phyloP scores from a whole-genome alignment of 2,329 filamentous ascomycete genomes.

The Myriangium duriaei region DNA sequence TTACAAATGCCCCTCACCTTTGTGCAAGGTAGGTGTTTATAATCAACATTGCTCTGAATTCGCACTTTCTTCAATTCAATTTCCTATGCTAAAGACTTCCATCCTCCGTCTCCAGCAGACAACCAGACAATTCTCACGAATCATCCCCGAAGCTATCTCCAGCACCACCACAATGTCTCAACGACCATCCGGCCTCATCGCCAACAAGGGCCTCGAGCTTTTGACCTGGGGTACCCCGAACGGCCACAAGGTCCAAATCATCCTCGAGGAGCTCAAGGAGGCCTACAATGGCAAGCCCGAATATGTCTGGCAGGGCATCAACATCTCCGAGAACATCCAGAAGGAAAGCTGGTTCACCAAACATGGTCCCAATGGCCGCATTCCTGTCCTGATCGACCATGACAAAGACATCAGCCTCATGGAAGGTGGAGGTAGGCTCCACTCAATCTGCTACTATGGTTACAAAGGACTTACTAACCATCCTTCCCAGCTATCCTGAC shows the following conservation, averaged over 20 bases:
- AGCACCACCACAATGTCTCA: constrained; percentile 16
- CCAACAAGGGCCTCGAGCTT: constrained; percentile 52
- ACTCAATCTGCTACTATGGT: too few relatives aligned
- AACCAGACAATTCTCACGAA: constrained; percentile 14
- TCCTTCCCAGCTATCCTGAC: constrained; percentile 27
- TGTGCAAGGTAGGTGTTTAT: too few relatives aligned
- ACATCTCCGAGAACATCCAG: constrained; percentile 51
- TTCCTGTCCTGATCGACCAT: constrained; percentile 54
- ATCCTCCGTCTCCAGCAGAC: constrained; percentile 18
- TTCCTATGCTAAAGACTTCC: constrained; percentile 17
- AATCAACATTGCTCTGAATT: too few relatives aligned
- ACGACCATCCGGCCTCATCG: constrained; percentile 44
- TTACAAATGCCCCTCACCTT: too few relatives aligned
- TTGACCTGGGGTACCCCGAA: constrained; percentile 43
- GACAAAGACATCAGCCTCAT: constrained; percentile 46
- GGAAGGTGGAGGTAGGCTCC: constrained; percentile 27
- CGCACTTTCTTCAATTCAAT: neutral
- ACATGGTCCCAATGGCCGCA: constrained; percentile 51
- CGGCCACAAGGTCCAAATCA: constrained; percentile 43
- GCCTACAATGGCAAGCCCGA: constrained; percentile 43
- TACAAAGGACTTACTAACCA: neutral
- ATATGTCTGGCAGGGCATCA: constrained; percentile 47
- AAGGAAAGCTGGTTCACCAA: constrained; percentile 56
- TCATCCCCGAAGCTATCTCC: constrained; percentile 11
- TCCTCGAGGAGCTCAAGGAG: constrained; percentile 55